phyloP scores from a whole-genome alignment of 805 yeast genomes.

The Nakazawaea laoshanensis region DNA sequence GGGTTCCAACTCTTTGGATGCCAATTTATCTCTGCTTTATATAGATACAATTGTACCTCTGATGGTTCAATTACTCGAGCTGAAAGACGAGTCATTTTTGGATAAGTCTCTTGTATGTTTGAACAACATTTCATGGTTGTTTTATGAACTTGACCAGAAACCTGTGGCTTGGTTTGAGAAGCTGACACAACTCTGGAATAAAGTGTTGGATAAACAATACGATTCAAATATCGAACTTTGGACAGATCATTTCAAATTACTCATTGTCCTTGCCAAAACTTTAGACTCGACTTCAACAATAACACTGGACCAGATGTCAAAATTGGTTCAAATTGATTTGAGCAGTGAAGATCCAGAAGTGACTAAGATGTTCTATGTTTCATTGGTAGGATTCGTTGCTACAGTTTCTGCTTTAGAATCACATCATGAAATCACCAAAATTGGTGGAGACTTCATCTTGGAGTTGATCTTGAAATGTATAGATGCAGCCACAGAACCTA shows the following conservation, averaged over 20 bases:
- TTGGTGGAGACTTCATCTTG: constrained; percentile 1
- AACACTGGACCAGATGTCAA: constrained; percentile 18
- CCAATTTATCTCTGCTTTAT: constrained; percentile 15
- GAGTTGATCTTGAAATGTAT: constrained; percentile 2
- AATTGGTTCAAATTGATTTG: constrained; percentile 20
- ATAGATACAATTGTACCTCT: constrained; percentile 15
- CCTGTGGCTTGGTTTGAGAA: constrained; percentile 31
- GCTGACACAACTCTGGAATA: constrained; percentile 24
- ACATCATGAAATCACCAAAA: constrained; percentile 4
- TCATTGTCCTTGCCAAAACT: constrained; percentile 30
- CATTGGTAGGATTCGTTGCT: constrained; percentile 17
- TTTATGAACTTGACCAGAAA: constrained; percentile 23
- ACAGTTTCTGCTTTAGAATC: constrained; percentile 14
- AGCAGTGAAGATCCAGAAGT: constrained; percentile 9
- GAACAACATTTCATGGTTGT: constrained; percentile 65
- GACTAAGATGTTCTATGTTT: constrained; percentile 15
- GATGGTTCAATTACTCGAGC: constrained; percentile 26
- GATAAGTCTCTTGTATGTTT: constrained; percentile 55
- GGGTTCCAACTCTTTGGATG: constrained; percentile 6
- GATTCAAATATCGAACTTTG: constrained; percentile 16
- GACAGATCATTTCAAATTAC: constrained; percentile 25
- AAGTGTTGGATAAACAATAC: no score
- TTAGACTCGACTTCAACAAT: constrained; percentile 27
- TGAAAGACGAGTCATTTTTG: constrained; percentile 34
- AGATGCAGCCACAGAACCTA: background rate